phyloP scores from a whole-genome alignment of 108 stramenopile genomes.

The Cylindrotheca fusiformis region DNA sequence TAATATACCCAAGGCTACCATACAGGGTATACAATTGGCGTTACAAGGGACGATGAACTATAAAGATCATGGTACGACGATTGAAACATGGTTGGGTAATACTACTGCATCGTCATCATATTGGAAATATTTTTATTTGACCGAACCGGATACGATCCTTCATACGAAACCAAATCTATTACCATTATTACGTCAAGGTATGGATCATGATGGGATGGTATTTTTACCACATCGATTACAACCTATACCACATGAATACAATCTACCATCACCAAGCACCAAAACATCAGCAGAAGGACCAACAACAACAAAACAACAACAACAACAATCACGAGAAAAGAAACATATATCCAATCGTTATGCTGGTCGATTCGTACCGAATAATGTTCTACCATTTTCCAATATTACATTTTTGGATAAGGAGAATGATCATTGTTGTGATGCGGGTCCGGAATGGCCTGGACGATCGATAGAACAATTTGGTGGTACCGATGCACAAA shows the following conservation, averaged over 20 bases:
- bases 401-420: not conserved
- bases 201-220: conserved; percentile 31
- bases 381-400: not conserved
- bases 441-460: not conserved
- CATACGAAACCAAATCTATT: conserved; percentile 17
- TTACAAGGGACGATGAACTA: conserved; percentile 11
- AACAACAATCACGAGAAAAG: not conserved
- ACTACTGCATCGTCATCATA: not conserved
- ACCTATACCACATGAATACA: conserved; percentile 39
- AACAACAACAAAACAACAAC: not conserved
- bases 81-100: conserved; percentile 40
- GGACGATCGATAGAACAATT: not conserved
- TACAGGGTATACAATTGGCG: conserved; percentile 33
- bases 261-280: not conserved
- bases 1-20: conserved; percentile 30
- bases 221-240: conserved; percentile 49
- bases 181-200: conserved; percentile 8
- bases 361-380: not conserved
- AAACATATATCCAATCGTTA: not conserved
- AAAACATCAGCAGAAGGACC: no score
- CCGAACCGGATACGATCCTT: conserved; percentile 46
- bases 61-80: not conserved
- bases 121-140: conserved; percentile 47
- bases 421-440: not conserved
- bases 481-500: not conserved